phyloP scores from a whole-genome alignment of 1,284 basidiomycete genomes.

The Spongispora temasekensis region DNA sequence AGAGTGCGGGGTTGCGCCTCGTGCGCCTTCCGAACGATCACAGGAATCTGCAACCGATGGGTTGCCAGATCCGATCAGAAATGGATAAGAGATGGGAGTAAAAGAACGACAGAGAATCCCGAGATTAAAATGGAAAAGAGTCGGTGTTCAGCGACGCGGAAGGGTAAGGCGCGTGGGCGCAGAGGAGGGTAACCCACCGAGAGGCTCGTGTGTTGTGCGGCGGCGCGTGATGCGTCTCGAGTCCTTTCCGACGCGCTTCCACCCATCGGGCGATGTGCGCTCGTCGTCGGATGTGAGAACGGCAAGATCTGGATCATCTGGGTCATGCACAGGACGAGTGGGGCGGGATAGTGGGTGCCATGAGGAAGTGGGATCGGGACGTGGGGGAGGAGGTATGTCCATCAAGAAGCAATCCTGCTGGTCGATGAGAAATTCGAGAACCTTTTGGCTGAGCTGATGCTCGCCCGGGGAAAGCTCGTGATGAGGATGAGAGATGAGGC shows the following conservation, averaged over 20 bases:
- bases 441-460: constrained; percentile 85
- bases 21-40: constrained; percentile 14
- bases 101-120: constrained; percentile 5
- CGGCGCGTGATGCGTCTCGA: constrained; percentile 48
- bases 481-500: constrained; percentile 84
- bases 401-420: constrained; percentile 87
- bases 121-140: constrained; percentile 9
- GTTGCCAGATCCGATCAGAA: constrained; percentile 4
- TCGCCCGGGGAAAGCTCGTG: constrained; percentile 84
- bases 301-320: constrained; percentile 38
- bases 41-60: constrained; percentile 19
- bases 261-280: constrained; percentile 40
- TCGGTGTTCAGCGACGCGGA: constrained; percentile 33
- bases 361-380: constrained; percentile 34
- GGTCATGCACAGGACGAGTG: constrained; percentile 18
- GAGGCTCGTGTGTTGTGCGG: constrained; percentile 57
- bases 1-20: constrained; percentile 38
- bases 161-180: constrained; percentile 30
- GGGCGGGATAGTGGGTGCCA: constrained; percentile 28
- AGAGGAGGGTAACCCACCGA: constrained; percentile 46
- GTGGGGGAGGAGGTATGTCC: constrained; percentile 72
- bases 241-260: constrained; percentile 49
- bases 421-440: constrained; percentile 93
- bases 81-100: constrained; percentile 7
- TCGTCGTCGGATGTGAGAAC: constrained; percentile 50